Evolutionary conservation across 106 monocot species (phyloP).

Genomic region (Dioscorea dumetorum): DNA sequence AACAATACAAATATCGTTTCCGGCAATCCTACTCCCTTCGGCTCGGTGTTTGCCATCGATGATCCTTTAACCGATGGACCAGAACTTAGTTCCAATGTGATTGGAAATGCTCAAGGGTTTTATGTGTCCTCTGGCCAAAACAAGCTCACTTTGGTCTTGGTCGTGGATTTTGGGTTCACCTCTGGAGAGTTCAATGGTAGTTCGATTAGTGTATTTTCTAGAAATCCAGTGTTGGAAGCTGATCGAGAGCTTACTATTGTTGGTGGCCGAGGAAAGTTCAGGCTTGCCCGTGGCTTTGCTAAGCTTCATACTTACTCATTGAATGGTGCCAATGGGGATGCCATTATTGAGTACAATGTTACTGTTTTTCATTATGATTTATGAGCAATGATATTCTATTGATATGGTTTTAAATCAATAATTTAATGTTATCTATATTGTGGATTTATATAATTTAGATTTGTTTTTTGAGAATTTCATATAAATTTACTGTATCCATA

Average conservation of each 20-base stretch:
- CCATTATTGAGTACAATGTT: conserved; percentile 16
- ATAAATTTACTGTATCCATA: no score
- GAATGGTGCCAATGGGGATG: background rate
- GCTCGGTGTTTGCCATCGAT: background rate
- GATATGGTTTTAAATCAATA: background rate
- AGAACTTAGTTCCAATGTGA: background rate
- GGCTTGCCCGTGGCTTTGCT: conserved; percentile 15
- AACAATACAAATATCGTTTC: background rate
- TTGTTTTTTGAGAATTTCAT: no score
- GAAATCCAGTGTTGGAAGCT: conserved; percentile 4
- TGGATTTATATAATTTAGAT: no score
- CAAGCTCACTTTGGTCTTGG: conserved; percentile 6
- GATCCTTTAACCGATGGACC: background rate
- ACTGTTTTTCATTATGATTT: conserved; percentile 14
- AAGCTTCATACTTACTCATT: background rate
- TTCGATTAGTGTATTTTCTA: conserved; percentile 13
- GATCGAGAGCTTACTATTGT: conserved; percentile 19
- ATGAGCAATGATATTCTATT: background rate
- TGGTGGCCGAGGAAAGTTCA: conserved; percentile 17
- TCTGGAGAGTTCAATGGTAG: conserved; percentile 19
- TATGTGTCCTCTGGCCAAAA: conserved; percentile 10
- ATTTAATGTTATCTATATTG: no score
- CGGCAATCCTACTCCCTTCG: background rate
- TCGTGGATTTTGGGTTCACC: conserved; percentile 13
- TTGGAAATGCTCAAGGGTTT: conserved; percentile 22